Evolutionary conservation across 805 yeast genomes (phyloP).

Genomic region (Myxozyma sirexii): DNA sequence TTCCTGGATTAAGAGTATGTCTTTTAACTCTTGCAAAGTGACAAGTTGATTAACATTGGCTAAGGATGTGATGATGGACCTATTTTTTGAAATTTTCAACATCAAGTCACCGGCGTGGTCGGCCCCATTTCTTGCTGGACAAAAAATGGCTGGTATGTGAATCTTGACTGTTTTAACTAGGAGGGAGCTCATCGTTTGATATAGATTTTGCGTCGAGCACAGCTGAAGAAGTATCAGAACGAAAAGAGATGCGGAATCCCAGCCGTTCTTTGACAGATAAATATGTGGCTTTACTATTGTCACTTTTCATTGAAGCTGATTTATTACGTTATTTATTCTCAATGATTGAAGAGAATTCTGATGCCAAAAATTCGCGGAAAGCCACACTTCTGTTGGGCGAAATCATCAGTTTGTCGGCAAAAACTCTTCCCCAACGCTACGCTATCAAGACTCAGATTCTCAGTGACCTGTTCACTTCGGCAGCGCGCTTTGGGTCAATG

Average conservation of each 20-base stretch:
- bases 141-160: slow-evolving; percentile 30
- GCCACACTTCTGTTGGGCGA: slow-evolving; percentile 69
- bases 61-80: slow-evolving; percentile 67
- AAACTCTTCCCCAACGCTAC: slow-evolving; percentile 56
- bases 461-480: slow-evolving; percentile 37
- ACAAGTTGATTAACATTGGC: slow-evolving; percentile 10
- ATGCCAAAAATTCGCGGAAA: slow-evolving; percentile 55
- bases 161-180: background rate
- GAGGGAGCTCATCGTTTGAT: background rate
- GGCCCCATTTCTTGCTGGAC: slow-evolving; percentile 42
- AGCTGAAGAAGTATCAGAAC: background rate
- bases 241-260: slow-evolving; percentile 2
- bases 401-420: slow-evolving; percentile 56
- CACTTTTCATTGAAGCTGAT: slow-evolving; percentile 50
- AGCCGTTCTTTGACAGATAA: slow-evolving; percentile 51
- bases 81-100: slow-evolving; percentile 67
- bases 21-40: background rate
- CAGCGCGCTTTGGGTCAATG: slow-evolving; percentile 32
- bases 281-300: slow-evolving; percentile 62
- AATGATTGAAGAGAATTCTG: slow-evolving; percentile 37
- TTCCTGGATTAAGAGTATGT: slow-evolving; percentile 47
- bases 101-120: slow-evolving; percentile 62
- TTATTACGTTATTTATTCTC: slow-evolving; percentile 14
- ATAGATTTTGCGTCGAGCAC: slow-evolving; percentile 1
- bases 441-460: slow-evolving; percentile 37